A percentile compares a stretch with the other conserved stretches of the same genome.
Conservation (phyloP, 805 yeast genomes). For the Suhomyces sp. region DNA sequence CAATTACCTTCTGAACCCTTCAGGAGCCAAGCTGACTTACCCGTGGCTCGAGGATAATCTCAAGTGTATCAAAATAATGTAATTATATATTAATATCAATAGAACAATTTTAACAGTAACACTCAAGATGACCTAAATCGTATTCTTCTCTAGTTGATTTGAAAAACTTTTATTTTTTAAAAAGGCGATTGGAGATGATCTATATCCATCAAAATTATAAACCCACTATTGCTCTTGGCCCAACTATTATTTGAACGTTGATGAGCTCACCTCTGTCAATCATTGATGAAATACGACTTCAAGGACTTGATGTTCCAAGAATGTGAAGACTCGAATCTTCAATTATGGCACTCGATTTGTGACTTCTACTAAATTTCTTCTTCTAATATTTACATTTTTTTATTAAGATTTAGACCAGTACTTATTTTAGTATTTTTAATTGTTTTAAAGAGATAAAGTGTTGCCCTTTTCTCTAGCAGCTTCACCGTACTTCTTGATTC, state of each 20-base stretch:
- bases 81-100: too few relatives aligned
- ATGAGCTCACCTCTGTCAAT: constrained; percentile 26
- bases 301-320: constrained; percentile 5
- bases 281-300: constrained; percentile 30
- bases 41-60: constrained; percentile 16
- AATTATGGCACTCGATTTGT: background rate
- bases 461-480: constrained; percentile 80
- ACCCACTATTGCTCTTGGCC: constrained; percentile 24
- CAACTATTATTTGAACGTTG: constrained; percentile 31
- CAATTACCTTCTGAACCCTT: constrained; percentile 22
- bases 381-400: background rate
- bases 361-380: background rate
- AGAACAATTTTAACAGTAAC: too few relatives aligned
- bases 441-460: constrained; percentile 29
- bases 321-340: constrained; percentile 1
- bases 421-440: background rate
- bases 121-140: constrained; percentile 31
- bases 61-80: constrained; percentile 8
- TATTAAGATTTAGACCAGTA: background rate
- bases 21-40: constrained; percentile 29
- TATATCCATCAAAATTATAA: too few relatives aligned
- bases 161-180: too few relatives aligned
- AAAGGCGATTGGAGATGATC: constrained; percentile 19
- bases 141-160: constrained; percentile 26
- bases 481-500: constrained; percentile 97